phyloP scores from a whole-genome alignment of 2,329 filamentous ascomycete genomes.

The Hypomyces perniciosus region DNA sequence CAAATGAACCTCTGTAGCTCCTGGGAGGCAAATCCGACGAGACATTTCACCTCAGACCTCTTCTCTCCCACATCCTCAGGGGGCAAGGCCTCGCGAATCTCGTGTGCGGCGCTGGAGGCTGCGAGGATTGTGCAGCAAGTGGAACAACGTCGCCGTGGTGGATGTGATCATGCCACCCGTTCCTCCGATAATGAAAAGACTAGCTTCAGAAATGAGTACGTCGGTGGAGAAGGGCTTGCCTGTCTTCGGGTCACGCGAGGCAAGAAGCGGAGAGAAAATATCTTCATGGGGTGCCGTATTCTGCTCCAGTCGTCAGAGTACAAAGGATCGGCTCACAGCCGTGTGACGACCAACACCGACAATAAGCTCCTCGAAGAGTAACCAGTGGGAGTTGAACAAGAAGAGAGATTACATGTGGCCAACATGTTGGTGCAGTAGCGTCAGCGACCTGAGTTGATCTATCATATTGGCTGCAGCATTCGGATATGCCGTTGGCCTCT shows the following conservation, averaged over 20 bases:
- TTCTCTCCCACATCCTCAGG: conserved; percentile 1
- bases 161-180: conserved; percentile 13
- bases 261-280: conserved; percentile 13
- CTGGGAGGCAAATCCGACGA: conserved; percentile 11
- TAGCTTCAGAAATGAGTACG: conserved; percentile 14
- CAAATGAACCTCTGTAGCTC: conserved; percentile 10
- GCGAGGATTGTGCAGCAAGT: conserved; percentile 11
- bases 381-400: conserved; percentile 9
- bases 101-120: conserved; percentile 6
- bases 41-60: conserved; percentile 3
- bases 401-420: conserved; percentile 15
- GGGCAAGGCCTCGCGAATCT: conserved; percentile 8
- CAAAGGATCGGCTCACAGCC: conserved; percentile 7
- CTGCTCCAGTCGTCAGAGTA: conserved; percentile 9
- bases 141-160: conserved; percentile 11
- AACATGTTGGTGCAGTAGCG: conserved; percentile 2
- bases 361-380: conserved; percentile 14
- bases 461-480: background rate
- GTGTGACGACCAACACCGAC: conserved; percentile 9
- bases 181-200: conserved; percentile 13
- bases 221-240: conserved; percentile 8
- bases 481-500: too few relatives aligned
- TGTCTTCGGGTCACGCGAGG: conserved; percentile 13
- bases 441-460: background rate
- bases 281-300: conserved; percentile 8